Evolutionary conservation across 192 early-diverging fungal species (phyloP).

Genomic region (Mortierella claussenii): DNA sequence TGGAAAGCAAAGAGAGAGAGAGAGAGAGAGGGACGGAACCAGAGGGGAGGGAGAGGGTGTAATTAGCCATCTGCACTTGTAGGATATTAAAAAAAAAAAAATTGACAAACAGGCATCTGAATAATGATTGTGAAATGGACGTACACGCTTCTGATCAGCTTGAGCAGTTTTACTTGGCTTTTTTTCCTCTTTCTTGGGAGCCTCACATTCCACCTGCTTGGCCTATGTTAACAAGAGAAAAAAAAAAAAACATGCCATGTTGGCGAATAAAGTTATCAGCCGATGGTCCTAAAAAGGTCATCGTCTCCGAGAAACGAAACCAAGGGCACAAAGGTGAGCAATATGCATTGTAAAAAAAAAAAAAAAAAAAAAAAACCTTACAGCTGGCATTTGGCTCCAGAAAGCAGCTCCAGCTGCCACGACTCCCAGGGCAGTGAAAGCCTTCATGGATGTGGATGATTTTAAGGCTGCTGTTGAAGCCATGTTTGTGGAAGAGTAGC

Average conservation of each 20-base stretch:
- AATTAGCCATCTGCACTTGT: too few relatives aligned
- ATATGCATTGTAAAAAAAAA: background rate
- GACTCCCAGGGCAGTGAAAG: constrained; percentile 17
- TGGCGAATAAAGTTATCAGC: background rate
- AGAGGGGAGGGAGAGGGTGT: too few relatives aligned
- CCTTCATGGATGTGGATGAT: constrained; percentile 8
- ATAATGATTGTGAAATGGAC: too few relatives aligned
- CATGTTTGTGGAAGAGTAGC: constrained; percentile 13
- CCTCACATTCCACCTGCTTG: constrained; percentile 35
- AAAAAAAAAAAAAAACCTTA: constrained; percentile 1
- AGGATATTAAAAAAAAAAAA: background rate
- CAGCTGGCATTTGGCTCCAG: constrained; percentile 42
- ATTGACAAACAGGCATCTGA: background rate
- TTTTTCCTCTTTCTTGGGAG: constrained; percentile 31
- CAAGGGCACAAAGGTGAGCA: background rate
- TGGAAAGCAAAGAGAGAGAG: background rate
- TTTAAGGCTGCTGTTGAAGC: background rate
- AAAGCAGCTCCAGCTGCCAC: constrained; percentile 25
- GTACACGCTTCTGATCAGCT: constrained; percentile 43
- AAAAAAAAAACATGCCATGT: background rate
- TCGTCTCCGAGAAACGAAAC: background rate
- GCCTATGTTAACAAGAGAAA: background rate
- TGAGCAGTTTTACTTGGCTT: constrained; percentile 33
- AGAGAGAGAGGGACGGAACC: background rate
- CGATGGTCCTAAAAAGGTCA: too few relatives aligned